These are phyloP conservation scores for Phylloporus sp. DNA, from an alignment of 768 basidiomycete species.

Conservation along the genomic window DNA sequence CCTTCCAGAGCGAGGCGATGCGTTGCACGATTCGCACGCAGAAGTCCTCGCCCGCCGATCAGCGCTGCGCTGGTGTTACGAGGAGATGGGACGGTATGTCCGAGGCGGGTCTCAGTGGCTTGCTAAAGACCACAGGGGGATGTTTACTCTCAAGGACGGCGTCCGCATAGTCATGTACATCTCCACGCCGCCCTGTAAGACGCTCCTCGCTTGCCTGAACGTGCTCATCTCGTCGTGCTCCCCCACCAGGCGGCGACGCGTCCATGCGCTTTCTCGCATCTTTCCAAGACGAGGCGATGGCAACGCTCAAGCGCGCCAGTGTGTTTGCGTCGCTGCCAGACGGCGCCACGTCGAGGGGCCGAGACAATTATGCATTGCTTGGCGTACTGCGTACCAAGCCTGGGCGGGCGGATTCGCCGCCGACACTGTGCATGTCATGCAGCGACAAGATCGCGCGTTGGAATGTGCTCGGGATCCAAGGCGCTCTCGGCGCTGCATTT, in stretches of 20 bases:
- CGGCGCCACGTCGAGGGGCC: slow-evolving; percentile 58
- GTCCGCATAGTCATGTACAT: slow-evolving; percentile 69
- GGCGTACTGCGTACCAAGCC: slow-evolving; percentile 91
- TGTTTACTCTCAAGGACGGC: slow-evolving; percentile 43
- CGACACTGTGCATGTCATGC: slow-evolving; percentile 85
- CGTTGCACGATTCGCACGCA: slow-evolving; percentile 86
- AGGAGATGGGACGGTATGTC: slow-evolving; percentile 47
- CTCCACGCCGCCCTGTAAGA: slow-evolving; percentile 61
- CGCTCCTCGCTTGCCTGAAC: slow-evolving; percentile 34
- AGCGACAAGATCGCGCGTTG: slow-evolving; percentile 92
- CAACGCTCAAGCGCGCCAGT: slow-evolving; percentile 57
- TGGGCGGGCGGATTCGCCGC: slow-evolving; percentile 84
- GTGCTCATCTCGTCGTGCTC: not conserved
- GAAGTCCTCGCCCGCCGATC: slow-evolving; percentile 87
- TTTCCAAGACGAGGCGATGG: slow-evolving; percentile 71
- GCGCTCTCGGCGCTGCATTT: slow-evolving; percentile 61
- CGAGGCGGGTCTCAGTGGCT: slow-evolving; percentile 49
- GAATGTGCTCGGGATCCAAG: slow-evolving; percentile 82
- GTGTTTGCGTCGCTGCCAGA: slow-evolving; percentile 33
- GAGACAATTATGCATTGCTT: slow-evolving; percentile 70
- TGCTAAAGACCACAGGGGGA: slow-evolving; percentile 31
- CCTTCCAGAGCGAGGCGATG: slow-evolving; percentile 68
- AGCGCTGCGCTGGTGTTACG: slow-evolving; percentile 73
- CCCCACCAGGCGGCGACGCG: slow-evolving; percentile 85
- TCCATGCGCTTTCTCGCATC: slow-evolving; percentile 76